Evolutionary conservation across 2,329 filamentous ascomycete species (phyloP), one percentile per base, ranked within the genome.

Genomic region (Calonectria leucothoes): DNA sequence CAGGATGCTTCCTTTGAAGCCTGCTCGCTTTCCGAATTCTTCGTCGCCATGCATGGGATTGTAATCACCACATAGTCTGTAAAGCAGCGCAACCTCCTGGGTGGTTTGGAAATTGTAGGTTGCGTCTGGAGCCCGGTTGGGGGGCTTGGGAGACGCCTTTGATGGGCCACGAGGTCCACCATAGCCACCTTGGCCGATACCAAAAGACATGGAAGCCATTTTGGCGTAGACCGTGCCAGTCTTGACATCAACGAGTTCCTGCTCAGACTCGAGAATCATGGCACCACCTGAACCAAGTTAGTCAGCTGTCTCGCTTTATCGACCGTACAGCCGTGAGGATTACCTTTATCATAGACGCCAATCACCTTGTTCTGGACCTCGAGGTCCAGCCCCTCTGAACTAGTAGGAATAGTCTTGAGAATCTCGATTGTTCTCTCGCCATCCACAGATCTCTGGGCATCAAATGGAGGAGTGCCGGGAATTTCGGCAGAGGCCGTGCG

Each of bases 21-120:
- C 87, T 11, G 85, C 85, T 7, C 82, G 81, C 73, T 79, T 78
- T 1, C 85, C 86, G 51, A 86, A 86, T 20, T 80, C 82, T n/a
- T 85, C 85, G 65, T 86, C 85, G 1, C 83, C 86, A 75, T 88
- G 86, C 57, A 88, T 80, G 8, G 87, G 87, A 73, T 88, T 88
- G 77, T 88, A 88, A 72, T 88, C 87, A 0, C 87, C 87, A 74
- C 86, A 87, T 12, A 89, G 78, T 2, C 86, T 80, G 66, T 88
- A 88, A 0, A 88, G 79, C 2, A 87, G 78, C 0, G 85, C 83
- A 6, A 79, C 79, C 75, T 87, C 85, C 0, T 81, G 80, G 0
- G 81, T 85, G 0, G 86, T 87, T 71, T 84, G 77, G 33, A 84
- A 83, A 6, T 78, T 80, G 66, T 85, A 79, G 14, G 84, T 78